phyloP scores from a whole-genome alignment of 148 eudicot species.

The Fallopia convolvulus region DNA sequence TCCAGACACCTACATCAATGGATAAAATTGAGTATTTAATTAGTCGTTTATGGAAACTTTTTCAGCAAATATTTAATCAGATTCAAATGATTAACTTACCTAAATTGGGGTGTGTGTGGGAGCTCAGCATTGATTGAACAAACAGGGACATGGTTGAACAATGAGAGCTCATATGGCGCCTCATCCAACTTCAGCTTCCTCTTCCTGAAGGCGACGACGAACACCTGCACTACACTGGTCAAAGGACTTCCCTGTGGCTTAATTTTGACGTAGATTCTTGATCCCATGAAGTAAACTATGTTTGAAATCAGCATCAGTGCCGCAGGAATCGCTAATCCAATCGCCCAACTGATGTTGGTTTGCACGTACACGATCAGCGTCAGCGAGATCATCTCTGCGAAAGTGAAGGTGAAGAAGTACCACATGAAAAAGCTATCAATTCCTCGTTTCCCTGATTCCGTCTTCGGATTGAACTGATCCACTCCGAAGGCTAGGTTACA shows the following conservation, averaged over 20 bases:
- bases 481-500: constrained; percentile 18
- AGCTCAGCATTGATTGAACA: constrained; percentile 62
- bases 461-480: constrained; percentile 17
- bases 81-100: constrained; percentile 26
- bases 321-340: constrained; percentile 72
- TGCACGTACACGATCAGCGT: constrained; percentile 77
- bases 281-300: constrained; percentile 46
- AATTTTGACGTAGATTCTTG: constrained; percentile 63
- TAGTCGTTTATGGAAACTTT: constrained; percentile 25
- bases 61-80: too few relatives aligned
- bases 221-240: constrained; percentile 45
- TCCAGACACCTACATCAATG: constrained; percentile 49
- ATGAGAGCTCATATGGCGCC: constrained; percentile 24
- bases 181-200: constrained; percentile 33
- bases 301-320: constrained; percentile 54
- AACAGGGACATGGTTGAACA: constrained; percentile 27
- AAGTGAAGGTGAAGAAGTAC: constrained; percentile 58
- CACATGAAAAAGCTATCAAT: constrained; percentile 17
- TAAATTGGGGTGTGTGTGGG: constrained; percentile 67
- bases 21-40: constrained; percentile 50
- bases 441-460: constrained; percentile 16
- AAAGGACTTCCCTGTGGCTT: constrained; percentile 78
- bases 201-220: constrained; percentile 60
- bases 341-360: constrained; percentile 66
- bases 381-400: constrained; percentile 64